Percentiles rank a stretch among this genome's conserved stretches.
phyloP scores from a whole-genome alignment of 495 filamentous ascomycete genomes.

The Chlorociboria aeruginascens region DNA sequence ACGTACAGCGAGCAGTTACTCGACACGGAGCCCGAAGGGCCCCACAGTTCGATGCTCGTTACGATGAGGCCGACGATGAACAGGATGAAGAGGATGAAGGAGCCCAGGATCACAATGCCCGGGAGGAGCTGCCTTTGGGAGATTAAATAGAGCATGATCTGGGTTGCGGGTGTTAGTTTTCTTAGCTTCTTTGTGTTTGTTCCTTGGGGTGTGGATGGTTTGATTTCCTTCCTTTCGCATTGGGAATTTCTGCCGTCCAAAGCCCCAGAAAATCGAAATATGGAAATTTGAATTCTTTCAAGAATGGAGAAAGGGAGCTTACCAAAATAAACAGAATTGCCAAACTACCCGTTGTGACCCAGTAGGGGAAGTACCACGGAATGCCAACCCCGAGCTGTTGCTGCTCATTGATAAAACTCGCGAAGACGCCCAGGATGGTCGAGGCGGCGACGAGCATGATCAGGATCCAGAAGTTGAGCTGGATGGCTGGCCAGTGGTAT shows the following conservation, averaged over 20 bases:
- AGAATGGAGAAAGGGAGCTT: no score
- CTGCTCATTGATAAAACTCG: constrained; percentile 74
- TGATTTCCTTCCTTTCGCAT: no score
- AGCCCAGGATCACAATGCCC: constrained; percentile 75
- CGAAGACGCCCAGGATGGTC: constrained; percentile 76
- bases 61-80: constrained; percentile 91
- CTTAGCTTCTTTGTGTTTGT: no score
- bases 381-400: constrained; percentile 52
- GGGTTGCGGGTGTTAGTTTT: no score
- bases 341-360: constrained; percentile 59
- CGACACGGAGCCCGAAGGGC: constrained; percentile 60
- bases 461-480: constrained; percentile 87
- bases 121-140: constrained; percentile 72
- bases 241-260: no score
- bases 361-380: constrained; percentile 95
- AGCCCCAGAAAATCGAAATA: no score
- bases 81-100: constrained; percentile 88
- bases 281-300: no score
- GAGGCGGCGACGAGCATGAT: constrained; percentile 70
- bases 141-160: constrained; percentile 56
- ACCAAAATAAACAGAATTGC: constrained; percentile 58
- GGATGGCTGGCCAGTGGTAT: constrained; percentile 90
- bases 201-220: no score
- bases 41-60: constrained; percentile 80
- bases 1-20: constrained; percentile 71